Conservation (phyloP, 306 rosid genomes). For the Cicer arietinum region DNA sequence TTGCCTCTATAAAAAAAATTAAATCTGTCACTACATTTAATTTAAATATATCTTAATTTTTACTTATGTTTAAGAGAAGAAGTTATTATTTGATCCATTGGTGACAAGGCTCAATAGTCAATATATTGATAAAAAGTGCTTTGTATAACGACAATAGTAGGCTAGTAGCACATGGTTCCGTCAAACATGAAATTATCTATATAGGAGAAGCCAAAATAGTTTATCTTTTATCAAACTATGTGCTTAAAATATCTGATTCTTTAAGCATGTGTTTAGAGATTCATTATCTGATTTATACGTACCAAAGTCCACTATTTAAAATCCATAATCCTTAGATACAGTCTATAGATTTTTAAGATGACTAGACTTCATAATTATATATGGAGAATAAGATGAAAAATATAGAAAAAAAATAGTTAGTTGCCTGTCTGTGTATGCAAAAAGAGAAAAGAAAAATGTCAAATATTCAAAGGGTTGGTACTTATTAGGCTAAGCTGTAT, state of each 20-base stretch:
- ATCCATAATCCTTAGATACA: background rate
- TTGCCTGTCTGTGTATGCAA: background rate
- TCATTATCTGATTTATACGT: background rate
- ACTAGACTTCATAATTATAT: background rate
- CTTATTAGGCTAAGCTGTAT: background rate
- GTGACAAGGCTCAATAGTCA: conserved; percentile 13
- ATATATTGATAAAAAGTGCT: conserved; percentile 40
- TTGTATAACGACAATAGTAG: conserved; percentile 42
- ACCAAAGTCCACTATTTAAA: background rate
- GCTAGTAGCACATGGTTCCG: conserved; percentile 43
- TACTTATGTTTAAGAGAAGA: no score
- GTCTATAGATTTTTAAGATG: background rate
- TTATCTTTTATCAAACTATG: background rate
- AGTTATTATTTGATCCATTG: conserved; percentile 15
- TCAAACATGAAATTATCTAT: conserved; percentile 52
- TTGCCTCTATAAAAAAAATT: no score
- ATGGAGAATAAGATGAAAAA: no score
- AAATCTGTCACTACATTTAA: no score
- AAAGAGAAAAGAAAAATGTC: background rate
- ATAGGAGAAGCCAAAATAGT: conserved; percentile 38
- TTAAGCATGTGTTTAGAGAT: background rate
- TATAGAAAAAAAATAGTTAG: background rate
- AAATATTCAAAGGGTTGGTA: conserved; percentile 2
- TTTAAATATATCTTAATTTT: no score
- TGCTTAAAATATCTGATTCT: background rate